Conservation (phyloP, 345 rosid species). For the Eucalyptus decipiens region DNA sequence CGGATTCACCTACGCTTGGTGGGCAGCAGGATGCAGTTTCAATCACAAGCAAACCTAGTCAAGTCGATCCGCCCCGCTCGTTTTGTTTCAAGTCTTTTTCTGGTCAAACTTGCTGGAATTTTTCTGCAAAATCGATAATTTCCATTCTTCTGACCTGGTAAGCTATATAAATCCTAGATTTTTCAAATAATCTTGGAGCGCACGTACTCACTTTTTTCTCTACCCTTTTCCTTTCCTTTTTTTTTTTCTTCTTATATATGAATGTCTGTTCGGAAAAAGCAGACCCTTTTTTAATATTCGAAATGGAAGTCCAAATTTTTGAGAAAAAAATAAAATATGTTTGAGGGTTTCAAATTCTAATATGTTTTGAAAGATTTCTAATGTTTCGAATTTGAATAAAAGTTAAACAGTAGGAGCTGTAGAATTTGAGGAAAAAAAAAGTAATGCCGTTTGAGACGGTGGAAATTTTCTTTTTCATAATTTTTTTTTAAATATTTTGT, state of each 20-base stretch:
- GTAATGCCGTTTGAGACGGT: neutral
- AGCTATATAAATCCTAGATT: neutral
- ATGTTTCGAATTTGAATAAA: neutral
- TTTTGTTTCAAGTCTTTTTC: neutral
- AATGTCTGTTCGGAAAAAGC: neutral
- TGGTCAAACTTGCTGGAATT: neutral
- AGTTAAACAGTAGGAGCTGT: neutral
- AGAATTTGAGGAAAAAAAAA: neutral
- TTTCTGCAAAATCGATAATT: neutral
- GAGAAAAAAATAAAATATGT: neutral
- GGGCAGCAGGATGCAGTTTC: neutral
- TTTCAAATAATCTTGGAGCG: neutral
- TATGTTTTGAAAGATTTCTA: neutral
- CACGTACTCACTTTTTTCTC: neutral
- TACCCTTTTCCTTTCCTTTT: neutral
- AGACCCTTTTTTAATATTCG: neutral
- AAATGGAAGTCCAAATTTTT: neutral
- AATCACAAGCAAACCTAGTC: neutral
- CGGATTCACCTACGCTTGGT: neutral
- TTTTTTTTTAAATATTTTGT: neutral
- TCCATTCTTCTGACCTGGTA: neutral
- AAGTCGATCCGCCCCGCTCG: neutral
- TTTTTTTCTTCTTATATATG: neutral
- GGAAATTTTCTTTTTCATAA: neutral
- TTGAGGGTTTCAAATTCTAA: neutral